A percentile compares a stretch with the other conserved stretches of the same genome.
Evolutionary conservation across 192 early-diverging fungal species (phyloP).

Genomic region (Backusella circina): DNA sequence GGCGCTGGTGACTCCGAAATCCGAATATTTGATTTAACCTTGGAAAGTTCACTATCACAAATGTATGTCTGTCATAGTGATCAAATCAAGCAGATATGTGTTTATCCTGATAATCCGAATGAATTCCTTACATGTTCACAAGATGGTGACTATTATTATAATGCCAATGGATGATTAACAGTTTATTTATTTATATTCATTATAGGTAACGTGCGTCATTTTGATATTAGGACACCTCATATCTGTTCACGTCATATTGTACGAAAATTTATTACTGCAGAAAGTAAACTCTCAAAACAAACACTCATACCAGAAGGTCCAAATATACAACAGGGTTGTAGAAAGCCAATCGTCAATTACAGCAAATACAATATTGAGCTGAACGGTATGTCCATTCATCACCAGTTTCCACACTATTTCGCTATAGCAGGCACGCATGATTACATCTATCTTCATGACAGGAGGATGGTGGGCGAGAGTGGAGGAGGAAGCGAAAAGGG

Average conservation of each 20-base stretch:
- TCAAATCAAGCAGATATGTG: constrained; percentile 46
- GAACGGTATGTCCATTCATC: constrained; percentile 47
- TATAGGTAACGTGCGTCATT: constrained; percentile 42
- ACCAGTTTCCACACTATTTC: constrained; percentile 48
- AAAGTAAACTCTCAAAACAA: background rate
- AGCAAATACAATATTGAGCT: constrained; percentile 39
- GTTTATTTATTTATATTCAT: background rate
- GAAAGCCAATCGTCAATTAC: constrained; percentile 41
- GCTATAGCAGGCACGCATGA: constrained; percentile 50
- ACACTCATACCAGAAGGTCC: background rate
- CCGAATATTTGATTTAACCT: constrained; percentile 30
- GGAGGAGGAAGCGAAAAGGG: background rate
- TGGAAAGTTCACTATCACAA: background rate
- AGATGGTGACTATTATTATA: constrained; percentile 39
- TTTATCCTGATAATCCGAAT: constrained; percentile 41
- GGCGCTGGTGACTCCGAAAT: constrained; percentile 58
- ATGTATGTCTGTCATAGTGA: constrained; percentile 51
- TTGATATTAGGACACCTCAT: constrained; percentile 51
- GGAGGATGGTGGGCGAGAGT: constrained; percentile 32
- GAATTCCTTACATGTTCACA: constrained; percentile 59
- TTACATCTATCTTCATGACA: constrained; percentile 42
- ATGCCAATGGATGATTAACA: background rate
- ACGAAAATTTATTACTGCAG: constrained; percentile 5
- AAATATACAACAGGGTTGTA: constrained; percentile 23
- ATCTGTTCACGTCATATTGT: constrained; percentile 13